These are phyloP conservation scores for Eutrema salsugineum DNA, from an alignment of 441 rosid species.

Conservation along the genomic window DNA sequence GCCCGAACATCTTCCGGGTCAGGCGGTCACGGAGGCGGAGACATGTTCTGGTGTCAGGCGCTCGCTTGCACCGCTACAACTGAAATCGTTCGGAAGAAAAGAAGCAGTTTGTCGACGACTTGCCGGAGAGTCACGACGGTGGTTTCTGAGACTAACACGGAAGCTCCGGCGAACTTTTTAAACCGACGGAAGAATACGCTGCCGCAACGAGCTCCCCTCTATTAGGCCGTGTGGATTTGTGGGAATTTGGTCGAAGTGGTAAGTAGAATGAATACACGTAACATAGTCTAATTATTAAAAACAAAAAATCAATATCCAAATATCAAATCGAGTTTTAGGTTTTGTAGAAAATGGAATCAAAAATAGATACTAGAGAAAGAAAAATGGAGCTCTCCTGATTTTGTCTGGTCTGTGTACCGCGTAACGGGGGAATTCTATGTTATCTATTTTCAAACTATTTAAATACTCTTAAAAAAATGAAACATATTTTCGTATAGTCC, in stretches of 20 bases:
- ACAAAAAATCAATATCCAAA: background rate
- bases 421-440: background rate
- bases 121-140: constrained; percentile 40
- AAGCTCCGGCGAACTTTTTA: constrained; percentile 44
- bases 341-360: background rate
- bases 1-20: constrained; percentile 57
- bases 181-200: constrained; percentile 81
- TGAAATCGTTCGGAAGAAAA: constrained; percentile 68
- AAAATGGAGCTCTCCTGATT: background rate
- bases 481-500: constrained; percentile 9
- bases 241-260: background rate
- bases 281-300: background rate
- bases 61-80: constrained; percentile 68
- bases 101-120: constrained; percentile 52
- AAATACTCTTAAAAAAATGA: background rate
- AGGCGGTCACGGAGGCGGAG: constrained; percentile 33
- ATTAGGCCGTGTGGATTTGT: constrained; percentile 28
- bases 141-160: constrained; percentile 37
- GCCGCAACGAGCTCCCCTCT: constrained; percentile 85
- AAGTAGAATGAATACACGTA: constrained; percentile 30
- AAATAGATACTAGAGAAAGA: background rate
- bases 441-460: constrained; percentile 8
- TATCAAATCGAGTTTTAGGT: background rate
- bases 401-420: constrained; percentile 15
- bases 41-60: constrained; percentile 42